Conservation (phyloP, 2,329 filamentous ascomycete species). For the Aspergillus piperis region DNA sequence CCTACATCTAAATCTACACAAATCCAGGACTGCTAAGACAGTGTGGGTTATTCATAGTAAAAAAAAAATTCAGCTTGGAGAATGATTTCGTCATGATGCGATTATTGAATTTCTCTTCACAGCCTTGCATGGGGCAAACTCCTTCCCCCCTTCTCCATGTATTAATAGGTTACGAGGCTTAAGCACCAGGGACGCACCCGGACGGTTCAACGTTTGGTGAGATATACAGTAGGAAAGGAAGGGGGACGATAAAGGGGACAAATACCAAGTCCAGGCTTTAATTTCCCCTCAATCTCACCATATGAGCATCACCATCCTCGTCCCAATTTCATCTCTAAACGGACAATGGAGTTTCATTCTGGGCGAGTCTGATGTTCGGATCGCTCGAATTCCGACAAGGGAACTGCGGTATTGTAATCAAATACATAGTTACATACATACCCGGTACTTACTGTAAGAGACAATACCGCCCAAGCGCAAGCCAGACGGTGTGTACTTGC, state of each 20-base stretch:
- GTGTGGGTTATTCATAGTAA: not conserved
- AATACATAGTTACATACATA: not conserved
- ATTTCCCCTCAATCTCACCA: not conserved
- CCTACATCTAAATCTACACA: not conserved
- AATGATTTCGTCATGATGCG: not conserved
- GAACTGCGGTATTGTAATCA: not conserved
- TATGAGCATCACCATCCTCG: not conserved
- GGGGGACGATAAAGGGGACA: not conserved
- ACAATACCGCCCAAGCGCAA: not conserved
- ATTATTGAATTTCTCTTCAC: conserved; percentile 2
- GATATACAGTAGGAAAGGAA: not conserved
- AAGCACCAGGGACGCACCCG: not conserved
- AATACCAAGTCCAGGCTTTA: not conserved
- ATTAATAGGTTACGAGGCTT: not conserved
- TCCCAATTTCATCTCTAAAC: not conserved
- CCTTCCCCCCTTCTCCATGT: not conserved
- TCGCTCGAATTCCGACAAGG: conserved; percentile 8
- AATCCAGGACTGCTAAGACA: not conserved
- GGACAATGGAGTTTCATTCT: not conserved
- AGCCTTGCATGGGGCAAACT: conserved; percentile 1
- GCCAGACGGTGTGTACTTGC: not conserved
- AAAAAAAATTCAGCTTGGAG: not conserved
- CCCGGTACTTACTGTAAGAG: not conserved
- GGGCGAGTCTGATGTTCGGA: conserved; percentile 6
- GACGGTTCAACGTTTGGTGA: not conserved